Evolutionary conservation across 768 basidiomycete genomes (phyloP), one percentile per base, ranked within the genome.

Genomic region (Suillus discolor): DNA sequence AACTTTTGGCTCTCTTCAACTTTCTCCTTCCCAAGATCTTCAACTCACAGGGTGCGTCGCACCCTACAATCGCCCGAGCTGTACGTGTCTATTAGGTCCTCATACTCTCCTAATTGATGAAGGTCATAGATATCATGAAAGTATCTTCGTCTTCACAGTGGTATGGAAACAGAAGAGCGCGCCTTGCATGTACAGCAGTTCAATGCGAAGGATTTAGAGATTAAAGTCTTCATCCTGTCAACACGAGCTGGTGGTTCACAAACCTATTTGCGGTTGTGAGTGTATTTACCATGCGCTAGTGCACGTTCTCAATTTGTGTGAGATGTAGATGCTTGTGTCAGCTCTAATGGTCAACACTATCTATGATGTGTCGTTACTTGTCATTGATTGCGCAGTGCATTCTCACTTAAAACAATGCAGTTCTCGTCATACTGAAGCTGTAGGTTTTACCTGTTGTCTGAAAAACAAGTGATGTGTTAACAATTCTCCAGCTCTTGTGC

Each of bases 71-170:
- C 1, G 7, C 45, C 4, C 5, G 42, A 12, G 28, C 55, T 23
- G 5, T 70, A 42, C 11, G 55, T 63, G 18, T 61, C 55, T 34
- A 64, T 0, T 68, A 95, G 92, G 94, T 97, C 57, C 88, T 99
- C 64, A 98, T 99, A 71, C 99, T 99, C 88, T 99, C 99, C 89
- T 97, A 99, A 79, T 98, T 99, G 97, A 98, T 96, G 20, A 93
- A 95, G 73, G 94, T 98, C 71, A 97, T 98, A 96, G 94, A 97
- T 68, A 96, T 97, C 75, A 94, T 97, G 88, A 85, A 90, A 92
- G 71, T 90, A 93, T 76, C 88, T 97, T 61, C 92, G 96, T 70
- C 83, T 98, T 23, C 96, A 98, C 77, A 96, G 96, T 83, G 90
- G 93, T 16, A 98, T 96, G 25, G 97, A 97, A 79, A 95, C 95